Evolutionary conservation across 202 grass and related monocot species (phyloP).

Genomic region (Brachypodium distachyon): DNA sequence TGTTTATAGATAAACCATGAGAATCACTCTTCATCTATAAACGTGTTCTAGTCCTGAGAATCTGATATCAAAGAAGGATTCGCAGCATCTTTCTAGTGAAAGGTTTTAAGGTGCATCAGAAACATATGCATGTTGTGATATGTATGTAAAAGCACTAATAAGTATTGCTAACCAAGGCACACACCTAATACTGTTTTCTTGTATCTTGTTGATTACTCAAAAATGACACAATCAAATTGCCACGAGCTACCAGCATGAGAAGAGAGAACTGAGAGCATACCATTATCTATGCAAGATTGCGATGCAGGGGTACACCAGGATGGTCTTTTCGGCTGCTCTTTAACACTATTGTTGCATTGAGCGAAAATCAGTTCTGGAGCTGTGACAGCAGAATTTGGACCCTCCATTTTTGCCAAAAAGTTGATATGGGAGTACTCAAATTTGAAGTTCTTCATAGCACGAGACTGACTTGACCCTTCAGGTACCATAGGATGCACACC

Average conservation of each 20-base stretch:
- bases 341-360: neutral
- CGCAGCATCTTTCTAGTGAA: neutral
- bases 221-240: neutral
- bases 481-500: neutral
- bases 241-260: neutral
- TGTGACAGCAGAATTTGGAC: neutral
- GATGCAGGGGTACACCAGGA: neutral
- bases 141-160: neutral
- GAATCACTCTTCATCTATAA: too few relatives aligned
- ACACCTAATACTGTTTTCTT: neutral
- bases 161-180: neutral
- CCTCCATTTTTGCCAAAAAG: neutral
- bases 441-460: neutral
- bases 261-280: neutral
- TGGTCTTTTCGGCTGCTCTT: neutral
- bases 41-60: too few relatives aligned
- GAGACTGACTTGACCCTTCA: neutral
- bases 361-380: neutral
- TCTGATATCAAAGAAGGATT: too few relatives aligned
- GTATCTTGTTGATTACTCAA: neutral
- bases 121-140: neutral
- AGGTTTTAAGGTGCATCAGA: neutral
- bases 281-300: neutral
- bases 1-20: too few relatives aligned
- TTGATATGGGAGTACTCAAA: neutral